These are phyloP conservation scores for Cordyceps cateniannulata DNA, from an alignment of 2,329 filamentous ascomycete species.

Conservation along the genomic window DNA sequence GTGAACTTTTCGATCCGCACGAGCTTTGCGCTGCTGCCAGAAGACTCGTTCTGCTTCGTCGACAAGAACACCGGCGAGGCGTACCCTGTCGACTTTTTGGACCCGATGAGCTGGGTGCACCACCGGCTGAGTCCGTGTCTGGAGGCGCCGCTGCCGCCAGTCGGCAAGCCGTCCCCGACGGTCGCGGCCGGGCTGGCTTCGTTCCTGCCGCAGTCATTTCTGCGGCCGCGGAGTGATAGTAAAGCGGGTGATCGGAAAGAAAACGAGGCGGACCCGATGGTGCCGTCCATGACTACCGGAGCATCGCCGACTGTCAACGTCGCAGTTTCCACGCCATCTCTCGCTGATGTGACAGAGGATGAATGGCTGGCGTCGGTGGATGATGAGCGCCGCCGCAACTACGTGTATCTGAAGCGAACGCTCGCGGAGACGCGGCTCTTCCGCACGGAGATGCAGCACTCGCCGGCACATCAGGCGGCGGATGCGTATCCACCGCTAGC, in stretches of 20 bases:
- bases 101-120: conserved; percentile 71
- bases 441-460: conserved; percentile 65
- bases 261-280: conserved; percentile 21
- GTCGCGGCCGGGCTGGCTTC: conserved; percentile 41
- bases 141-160: conserved; percentile 52
- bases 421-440: conserved; percentile 67
- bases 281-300: conserved; percentile 21
- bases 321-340: conserved; percentile 3
- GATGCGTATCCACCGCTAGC: conserved; percentile 78
- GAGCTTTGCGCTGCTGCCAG: conserved; percentile 76
- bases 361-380: conserved; percentile 18
- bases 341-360: conserved; percentile 3
- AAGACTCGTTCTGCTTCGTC: conserved; percentile 82
- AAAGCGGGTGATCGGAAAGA: conserved; percentile 39
- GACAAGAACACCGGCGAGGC: conserved; percentile 74
- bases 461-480: conserved; percentile 47
- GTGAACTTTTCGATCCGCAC: conserved; percentile 91
- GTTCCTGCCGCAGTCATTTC: conserved; percentile 35
- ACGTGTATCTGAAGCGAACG: conserved; percentile 67
- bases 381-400: conserved; percentile 27
- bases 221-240: conserved; percentile 40
- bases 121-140: conserved; percentile 75
- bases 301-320: conserved; percentile 14
- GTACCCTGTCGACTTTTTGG: conserved; percentile 79
- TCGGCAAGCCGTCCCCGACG: conserved; percentile 29